Conservation (phyloP, 768 basidiomycete species). For the Mycena galericulata region DNA sequence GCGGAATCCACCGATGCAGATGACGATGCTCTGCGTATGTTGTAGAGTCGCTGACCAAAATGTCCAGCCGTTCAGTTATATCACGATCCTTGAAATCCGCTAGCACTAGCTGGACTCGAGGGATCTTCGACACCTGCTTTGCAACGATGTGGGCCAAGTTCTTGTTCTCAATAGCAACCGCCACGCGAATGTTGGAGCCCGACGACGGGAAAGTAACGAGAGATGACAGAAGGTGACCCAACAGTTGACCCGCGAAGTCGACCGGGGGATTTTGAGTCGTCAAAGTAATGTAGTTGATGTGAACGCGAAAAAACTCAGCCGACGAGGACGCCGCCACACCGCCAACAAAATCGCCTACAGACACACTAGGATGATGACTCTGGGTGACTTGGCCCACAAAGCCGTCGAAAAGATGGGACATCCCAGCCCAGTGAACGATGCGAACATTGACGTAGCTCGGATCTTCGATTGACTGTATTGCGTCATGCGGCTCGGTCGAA, state of each 20-base stretch:
- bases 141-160: neutral
- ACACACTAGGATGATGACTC: neutral
- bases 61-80: neutral
- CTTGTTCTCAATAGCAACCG: neutral
- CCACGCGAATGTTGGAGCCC: neutral
- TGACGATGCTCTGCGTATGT: conserved; percentile 10
- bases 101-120: neutral
- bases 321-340: neutral
- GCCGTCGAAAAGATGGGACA: conserved; percentile 4
- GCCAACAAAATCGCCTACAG: conserved; percentile 6
- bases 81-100: neutral
- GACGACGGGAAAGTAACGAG: neutral
- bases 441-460: neutral
- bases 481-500: neutral
- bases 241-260: neutral
- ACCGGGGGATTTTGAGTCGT: neutral
- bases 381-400: conserved; percentile 5
- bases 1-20: conserved; percentile 24
- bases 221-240: neutral
- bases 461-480: neutral
- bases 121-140: neutral
- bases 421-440: conserved; percentile 10
- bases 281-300: neutral
- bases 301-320: neutral
- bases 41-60: conserved; percentile 11